These are phyloP conservation scores for Tremella yokohamensis DNA, from an alignment of 768 basidiomycete species.

Conservation along the genomic window DNA sequence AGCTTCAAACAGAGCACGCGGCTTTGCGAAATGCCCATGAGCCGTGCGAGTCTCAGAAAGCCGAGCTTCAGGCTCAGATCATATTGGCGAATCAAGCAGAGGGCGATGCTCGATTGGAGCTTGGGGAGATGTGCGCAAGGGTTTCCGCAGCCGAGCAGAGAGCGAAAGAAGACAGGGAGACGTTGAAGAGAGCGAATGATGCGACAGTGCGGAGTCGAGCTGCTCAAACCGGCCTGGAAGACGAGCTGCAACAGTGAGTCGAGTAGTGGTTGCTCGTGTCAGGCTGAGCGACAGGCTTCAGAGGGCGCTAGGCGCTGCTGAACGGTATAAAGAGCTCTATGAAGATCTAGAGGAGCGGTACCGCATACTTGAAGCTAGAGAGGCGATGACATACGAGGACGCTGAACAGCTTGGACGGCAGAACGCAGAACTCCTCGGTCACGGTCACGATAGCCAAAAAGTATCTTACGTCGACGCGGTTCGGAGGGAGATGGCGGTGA, in stretches of 20 bases:
- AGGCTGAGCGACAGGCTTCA: slow-evolving; percentile 50
- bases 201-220: slow-evolving; percentile 51
- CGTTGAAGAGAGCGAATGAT: slow-evolving; percentile 34
- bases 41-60: slow-evolving; percentile 13
- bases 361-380: slow-evolving; percentile 62
- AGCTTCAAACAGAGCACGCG: slow-evolving; percentile 12
- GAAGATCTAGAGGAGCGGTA: slow-evolving; percentile 63
- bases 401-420: slow-evolving; percentile 69
- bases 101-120: not conserved
- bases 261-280: not conserved
- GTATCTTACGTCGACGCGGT: slow-evolving; percentile 84
- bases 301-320: slow-evolving; percentile 60
- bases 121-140: slow-evolving; percentile 16
- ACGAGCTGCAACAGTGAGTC: slow-evolving; percentile 67
- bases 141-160: slow-evolving; percentile 15
- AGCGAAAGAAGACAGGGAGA: slow-evolving; percentile 23
- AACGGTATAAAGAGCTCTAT: slow-evolving; percentile 70
- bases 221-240: slow-evolving; percentile 66
- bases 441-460: slow-evolving; percentile 76
- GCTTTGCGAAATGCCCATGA: slow-evolving; percentile 12
- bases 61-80: slow-evolving; percentile 7
- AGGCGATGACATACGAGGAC: slow-evolving; percentile 76
- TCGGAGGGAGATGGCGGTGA: slow-evolving; percentile 70
- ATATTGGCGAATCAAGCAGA: slow-evolving; percentile 3
- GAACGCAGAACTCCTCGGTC: slow-evolving; percentile 80